Evolutionary conservation across 495 filamentous ascomycete genomes (phyloP), one percentile per base, ranked within the genome.

Genomic region (Xylaria intraflava): DNA sequence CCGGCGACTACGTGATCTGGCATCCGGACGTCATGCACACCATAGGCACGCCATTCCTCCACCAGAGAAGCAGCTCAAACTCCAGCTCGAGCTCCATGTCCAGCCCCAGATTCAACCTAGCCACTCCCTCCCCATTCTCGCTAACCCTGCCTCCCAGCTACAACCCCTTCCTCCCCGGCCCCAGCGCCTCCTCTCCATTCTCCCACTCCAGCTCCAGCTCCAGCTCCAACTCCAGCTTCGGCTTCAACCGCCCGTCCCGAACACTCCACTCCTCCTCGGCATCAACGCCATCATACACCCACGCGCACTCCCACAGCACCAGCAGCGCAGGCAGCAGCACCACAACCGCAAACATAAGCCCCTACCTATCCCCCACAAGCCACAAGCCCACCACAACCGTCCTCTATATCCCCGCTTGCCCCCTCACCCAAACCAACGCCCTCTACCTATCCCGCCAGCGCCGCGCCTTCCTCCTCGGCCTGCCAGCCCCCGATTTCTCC

Each of bases 1-100:
- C 90, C 1, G 90, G 90, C 8, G 90, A 95, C 67, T 95, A 87
- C 65, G 88, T 95, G 4, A 80, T 85, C 16, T 95, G 90, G 90
- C 90, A 95, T 66, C 92, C 89, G 52, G 90, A 85, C 33, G 58
- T 64, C 8, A 63, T 72, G 14, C 65, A 74, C 58, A 55, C 60
- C 35, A 52, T 62, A 36, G 51, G 65, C 29, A 16, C 45, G 2
- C 10, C 36, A 19, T 92, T 92, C 58, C 86, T 92, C 40, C 90
- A 38, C n/a, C 35, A 38, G 8, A 3, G 2, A 90, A 0, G 81
- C 83, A 36, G n/a, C 20, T 43, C 20, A 9, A 23, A 7, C 30
- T 1, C 19, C 17, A 45, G 22, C 40, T 6, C 41, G 2, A 23
- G 23, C 31, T n/a, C 19, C 39, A 14, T 9, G 89, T 0, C 80